Evolutionary conservation across 2,329 filamentous ascomycete genomes (phyloP).

Genomic region (Ceratocystis lukuohia): DNA sequence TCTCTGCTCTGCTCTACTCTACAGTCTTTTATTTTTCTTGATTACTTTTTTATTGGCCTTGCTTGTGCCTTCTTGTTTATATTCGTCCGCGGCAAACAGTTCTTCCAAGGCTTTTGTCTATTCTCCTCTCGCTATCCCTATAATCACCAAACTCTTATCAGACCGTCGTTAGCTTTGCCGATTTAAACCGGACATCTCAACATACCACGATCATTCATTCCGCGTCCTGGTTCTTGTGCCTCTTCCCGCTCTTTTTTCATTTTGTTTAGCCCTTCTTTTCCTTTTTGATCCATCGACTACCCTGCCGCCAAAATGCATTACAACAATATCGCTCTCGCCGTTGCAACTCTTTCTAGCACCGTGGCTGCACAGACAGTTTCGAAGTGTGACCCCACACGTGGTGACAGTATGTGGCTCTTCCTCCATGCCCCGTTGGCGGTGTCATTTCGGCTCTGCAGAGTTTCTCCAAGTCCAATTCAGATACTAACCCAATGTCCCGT

Average conservation of each 20-base stretch:
- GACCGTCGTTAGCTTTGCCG: not conserved
- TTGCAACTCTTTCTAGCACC: conserved; percentile 32
- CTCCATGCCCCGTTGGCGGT: not conserved
- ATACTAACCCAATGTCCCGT: too few relatives aligned
- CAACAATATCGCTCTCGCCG: conserved; percentile 31
- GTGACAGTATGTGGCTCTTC: conserved; percentile 19
- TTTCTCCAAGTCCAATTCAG: not conserved
- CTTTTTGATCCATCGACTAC: not conserved
- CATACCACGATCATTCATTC: too few relatives aligned
- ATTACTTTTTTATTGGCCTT: not conserved
- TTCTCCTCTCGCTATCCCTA: not conserved
- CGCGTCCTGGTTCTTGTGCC: not conserved
- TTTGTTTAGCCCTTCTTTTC: not conserved
- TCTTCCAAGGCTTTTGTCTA: not conserved
- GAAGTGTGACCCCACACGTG: conserved; percentile 35
- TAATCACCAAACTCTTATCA: not conserved
- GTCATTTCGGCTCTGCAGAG: not conserved
- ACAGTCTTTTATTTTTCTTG: not conserved
- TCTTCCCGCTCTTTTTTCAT: not conserved
- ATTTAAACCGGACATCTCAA: not conserved
- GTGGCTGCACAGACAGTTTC: conserved; percentile 44
- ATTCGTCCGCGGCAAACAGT: not conserved
- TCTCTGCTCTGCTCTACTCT: not conserved
- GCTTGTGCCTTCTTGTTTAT: not conserved
- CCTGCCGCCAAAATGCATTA: conserved; percentile 24